Conservation (phyloP, 371 early-diverging fungal genomes). For the Nematocida minor region DNA sequence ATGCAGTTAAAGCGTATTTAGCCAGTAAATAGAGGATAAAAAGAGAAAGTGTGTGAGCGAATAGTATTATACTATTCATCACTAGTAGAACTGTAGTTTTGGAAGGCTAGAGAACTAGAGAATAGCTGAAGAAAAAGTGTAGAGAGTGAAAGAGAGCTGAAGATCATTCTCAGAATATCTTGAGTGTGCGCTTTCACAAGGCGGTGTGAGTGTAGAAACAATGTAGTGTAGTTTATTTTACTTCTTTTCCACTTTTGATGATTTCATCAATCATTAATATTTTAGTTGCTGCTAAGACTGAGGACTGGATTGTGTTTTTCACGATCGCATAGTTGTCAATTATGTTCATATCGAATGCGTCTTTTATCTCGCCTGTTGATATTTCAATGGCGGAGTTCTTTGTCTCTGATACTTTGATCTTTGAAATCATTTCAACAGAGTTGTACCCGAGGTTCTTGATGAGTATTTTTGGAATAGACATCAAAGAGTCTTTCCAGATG, state of each 20-base stretch:
- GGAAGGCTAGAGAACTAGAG: too few relatives aligned
- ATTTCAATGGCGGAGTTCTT: conserved; percentile 8
- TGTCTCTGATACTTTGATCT: conserved; percentile 66
- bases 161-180: too few relatives aligned
- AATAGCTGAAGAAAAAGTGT: too few relatives aligned
- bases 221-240: too few relatives aligned
- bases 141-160: too few relatives aligned
- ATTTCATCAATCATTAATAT: conserved; percentile 97
- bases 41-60: too few relatives aligned
- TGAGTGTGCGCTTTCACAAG: too few relatives aligned
- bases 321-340: conserved; percentile 85
- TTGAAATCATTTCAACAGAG: conserved; percentile 84
- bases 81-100: too few relatives aligned
- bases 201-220: too few relatives aligned
- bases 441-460: conserved; percentile 90
- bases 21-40: too few relatives aligned
- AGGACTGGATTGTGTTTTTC: conserved; percentile 66
- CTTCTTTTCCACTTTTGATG: conserved; percentile 74
- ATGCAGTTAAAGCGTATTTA: too few relatives aligned
- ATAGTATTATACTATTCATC: too few relatives aligned
- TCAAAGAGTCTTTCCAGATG: conserved; percentile 71
- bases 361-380: conserved; percentile 71
- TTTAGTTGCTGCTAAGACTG: conserved; percentile 81
- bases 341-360: conserved; percentile 79
- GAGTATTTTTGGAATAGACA: conserved; percentile 86